Conservation (phyloP, 129 eudicot species). For the Artemisia tridentata region DNA sequence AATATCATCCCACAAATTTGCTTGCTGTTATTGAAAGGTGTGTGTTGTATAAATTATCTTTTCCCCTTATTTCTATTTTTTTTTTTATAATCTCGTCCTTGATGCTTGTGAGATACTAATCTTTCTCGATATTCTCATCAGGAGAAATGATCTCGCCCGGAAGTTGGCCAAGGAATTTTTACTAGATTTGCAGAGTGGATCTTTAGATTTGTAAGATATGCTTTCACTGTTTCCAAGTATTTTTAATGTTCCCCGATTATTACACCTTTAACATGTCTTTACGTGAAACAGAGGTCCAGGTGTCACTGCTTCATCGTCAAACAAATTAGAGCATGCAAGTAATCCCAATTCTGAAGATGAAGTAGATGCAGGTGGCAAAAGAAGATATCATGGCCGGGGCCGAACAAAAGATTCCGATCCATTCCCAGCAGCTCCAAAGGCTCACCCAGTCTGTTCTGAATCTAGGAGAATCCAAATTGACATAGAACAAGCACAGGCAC, state of each 20-base stretch:
- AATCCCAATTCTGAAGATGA: slow-evolving; percentile 86
- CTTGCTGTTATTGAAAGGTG: slow-evolving; percentile 88
- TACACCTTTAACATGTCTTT: slow-evolving; percentile 23
- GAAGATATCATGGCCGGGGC: slow-evolving; percentile 57
- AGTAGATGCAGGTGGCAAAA: slow-evolving; percentile 57
- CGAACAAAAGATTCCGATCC: slow-evolving; percentile 33
- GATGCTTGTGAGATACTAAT: neutral
- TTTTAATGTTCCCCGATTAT: neutral
- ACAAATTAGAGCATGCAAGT: slow-evolving; percentile 61
- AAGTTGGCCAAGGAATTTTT: slow-evolving; percentile 87
- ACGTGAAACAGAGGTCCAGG: slow-evolving; percentile 75
- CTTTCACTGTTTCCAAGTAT: slow-evolving; percentile 6
- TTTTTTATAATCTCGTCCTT: neutral
- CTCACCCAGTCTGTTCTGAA: slow-evolving; percentile 87
- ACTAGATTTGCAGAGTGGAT: slow-evolving; percentile 81
- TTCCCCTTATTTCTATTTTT: no score
- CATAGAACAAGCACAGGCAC: slow-evolving; percentile 82
- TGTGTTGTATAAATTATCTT: neutral
- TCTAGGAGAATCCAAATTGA: slow-evolving; percentile 67
- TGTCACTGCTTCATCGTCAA: slow-evolving; percentile 46
- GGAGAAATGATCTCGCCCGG: slow-evolving; percentile 87
- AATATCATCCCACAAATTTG: slow-evolving; percentile 92
- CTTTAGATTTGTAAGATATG: slow-evolving; percentile 67
- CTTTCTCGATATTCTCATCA: slow-evolving; percentile 21
- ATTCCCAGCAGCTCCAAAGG: slow-evolving; percentile 75